Base-by-base conservation (phyloP, 352 stramenopile genomes). In the Phytophthora meadii region DNA sequence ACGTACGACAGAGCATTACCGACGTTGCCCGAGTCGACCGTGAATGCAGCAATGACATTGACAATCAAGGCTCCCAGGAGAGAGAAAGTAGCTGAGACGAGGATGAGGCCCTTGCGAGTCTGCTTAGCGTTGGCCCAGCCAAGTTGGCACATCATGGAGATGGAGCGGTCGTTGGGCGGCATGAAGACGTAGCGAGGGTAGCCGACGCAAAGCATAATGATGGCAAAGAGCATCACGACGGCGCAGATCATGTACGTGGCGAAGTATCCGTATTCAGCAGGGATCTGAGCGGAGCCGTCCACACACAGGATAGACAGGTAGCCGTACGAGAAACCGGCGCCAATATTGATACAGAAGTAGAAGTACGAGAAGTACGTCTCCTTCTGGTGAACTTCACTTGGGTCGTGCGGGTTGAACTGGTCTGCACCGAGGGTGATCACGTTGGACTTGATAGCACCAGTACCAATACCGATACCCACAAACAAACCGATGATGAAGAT, bases 261-360 rank as follows among this genome's bases (percentile, higher is more conserved):
- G 49, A 92, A 91, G 76, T 94, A 96, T 14, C 85, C 84, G 57
- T 90, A 94, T 15, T 90, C 68, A 24, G 79, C 70, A 0, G 87
- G 70, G 41, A 93, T 93, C 15, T 82, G 61, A 10, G 65, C 76
- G 14, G 77, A 82, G 4, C 88, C 89, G 54, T 96, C 80, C 28
- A 95, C 84, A 41, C 76, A 91, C 32, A 96, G 62, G 24, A 82
- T 81, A n/a, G 85, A 87, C n/a, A 96, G 65, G 53, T 93, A 87
- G 8, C 76, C 89, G 71, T 93, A 97, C 42, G 79, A 86, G 30
- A 96, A 70, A 2, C 64, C 54, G 0, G 89, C 50, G 8, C 89
- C 88, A 11, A 92, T 41, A 65, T 96, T 96, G 65, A 94, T 84
- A 45, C 66, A 79, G 65, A 78, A 92, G 69, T 96, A 96, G 52